Conservation (phyloP, 2,329 filamentous ascomycete species). For the Phaeosphaeria sp. region DNA sequence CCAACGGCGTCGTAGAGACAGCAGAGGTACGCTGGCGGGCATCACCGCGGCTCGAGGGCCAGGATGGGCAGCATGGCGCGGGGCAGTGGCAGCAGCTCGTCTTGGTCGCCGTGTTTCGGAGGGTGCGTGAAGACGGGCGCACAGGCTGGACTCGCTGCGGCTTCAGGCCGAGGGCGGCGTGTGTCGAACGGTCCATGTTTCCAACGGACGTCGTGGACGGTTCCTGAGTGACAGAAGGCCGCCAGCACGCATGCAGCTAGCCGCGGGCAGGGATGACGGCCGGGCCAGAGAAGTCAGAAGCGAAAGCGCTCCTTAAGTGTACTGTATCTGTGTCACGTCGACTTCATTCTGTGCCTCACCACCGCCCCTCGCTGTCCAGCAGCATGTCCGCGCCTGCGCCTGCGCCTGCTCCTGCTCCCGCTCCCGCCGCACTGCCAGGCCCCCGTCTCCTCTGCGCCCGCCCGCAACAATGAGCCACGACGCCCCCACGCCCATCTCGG, state of each 20-base stretch:
- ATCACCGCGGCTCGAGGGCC: not conserved
- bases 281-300: not conserved
- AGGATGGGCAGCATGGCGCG: not conserved
- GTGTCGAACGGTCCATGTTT: conserved; percentile 12
- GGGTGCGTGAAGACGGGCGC: conserved; percentile 5
- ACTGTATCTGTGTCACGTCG: conserved; percentile 3
- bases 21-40: not conserved
- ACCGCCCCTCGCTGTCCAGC: conserved; percentile 6
- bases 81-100: not conserved
- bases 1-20: not conserved
- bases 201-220: conserved; percentile 12
- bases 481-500: conserved; percentile 57
- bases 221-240: conserved; percentile 10
- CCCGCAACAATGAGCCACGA: conserved; percentile 49
- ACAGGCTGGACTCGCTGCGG: conserved; percentile 7
- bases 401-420: too few species aligned
- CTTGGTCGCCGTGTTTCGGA: not conserved
- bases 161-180: conserved; percentile 13
- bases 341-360: conserved; percentile 3
- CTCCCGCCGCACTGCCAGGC: conserved; percentile 14
- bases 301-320: conserved; percentile 15
- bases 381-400: conserved; percentile 12
- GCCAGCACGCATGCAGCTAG: conserved; percentile 7
- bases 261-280: not conserved
- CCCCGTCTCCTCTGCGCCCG: conserved; percentile 6